phyloP scores from a whole-genome alignment of 768 basidiomycete species.

The Rhodotorula diobovata region DNA sequence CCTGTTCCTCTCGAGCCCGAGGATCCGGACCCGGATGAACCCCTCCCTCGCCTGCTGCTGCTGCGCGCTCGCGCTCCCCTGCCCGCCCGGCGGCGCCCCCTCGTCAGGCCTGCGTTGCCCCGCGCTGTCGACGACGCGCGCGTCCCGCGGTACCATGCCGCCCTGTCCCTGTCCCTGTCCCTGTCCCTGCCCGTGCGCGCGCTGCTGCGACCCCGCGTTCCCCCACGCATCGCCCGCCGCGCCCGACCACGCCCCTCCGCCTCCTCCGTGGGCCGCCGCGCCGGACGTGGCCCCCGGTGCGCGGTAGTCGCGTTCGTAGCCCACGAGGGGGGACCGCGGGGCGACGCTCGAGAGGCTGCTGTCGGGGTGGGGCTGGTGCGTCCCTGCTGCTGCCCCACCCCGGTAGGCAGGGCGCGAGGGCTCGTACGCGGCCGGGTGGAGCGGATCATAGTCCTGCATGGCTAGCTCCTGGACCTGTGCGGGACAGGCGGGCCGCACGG shows the following conservation, averaged over 20 bases:
- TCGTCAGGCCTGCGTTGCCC: background rate
- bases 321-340: background rate
- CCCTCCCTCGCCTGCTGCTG: conserved; percentile 54
- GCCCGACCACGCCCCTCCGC: background rate
- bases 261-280: background rate
- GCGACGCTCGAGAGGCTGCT: conserved; percentile 3
- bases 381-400: too few species aligned
- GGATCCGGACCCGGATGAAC: conserved; percentile 82
- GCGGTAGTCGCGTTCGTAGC: conserved; percentile 19
- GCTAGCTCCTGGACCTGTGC: background rate
- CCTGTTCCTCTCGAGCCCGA: conserved; percentile 86
- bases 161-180: background rate
- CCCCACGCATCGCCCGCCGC: background rate
- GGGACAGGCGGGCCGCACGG: background rate
- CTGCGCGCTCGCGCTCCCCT: background rate
- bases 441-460: conserved; percentile 18
- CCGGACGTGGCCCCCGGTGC: background rate
- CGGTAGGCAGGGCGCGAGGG: background rate
- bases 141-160: background rate
- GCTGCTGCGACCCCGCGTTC: background rate
- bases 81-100: background rate
- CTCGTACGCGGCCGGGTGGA: conserved; percentile 8
- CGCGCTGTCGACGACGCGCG: background rate
- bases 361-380: background rate
- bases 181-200: background rate